Evolutionary conservation across 2,329 filamentous ascomycete species (phyloP).

Genomic region (Tympanopsis confertula): DNA sequence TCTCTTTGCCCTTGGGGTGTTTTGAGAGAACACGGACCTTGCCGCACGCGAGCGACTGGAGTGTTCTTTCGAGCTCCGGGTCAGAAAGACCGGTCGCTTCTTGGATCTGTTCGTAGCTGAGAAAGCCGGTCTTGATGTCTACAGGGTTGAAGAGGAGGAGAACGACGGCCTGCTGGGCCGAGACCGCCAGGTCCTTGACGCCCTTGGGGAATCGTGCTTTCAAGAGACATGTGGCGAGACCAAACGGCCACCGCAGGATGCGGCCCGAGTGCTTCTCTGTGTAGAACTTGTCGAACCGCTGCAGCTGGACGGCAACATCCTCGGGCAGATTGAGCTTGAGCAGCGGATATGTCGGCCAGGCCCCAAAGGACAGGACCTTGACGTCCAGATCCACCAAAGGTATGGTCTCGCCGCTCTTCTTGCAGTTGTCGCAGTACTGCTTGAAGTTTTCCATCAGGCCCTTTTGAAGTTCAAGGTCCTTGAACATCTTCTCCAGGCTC

Average conservation of each 20-base stretch:
- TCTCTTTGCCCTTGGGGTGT: conserved; percentile 72
- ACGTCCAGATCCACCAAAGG: conserved; percentile 63
- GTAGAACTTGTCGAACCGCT: conserved; percentile 77
- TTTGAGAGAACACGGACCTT: conserved; percentile 77
- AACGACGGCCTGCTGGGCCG: conserved; percentile 82
- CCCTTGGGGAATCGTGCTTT: conserved; percentile 71
- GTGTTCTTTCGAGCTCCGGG: conserved; percentile 71
- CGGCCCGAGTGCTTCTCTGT: conserved; percentile 80
- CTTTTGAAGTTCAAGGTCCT: conserved; percentile 83
- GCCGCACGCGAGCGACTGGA: conserved; percentile 89
- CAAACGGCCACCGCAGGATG: conserved; percentile 81
- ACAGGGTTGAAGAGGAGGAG: conserved; percentile 79
- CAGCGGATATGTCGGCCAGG: conserved; percentile 88
- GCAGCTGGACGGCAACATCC: conserved; percentile 64
- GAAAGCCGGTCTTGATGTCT: conserved; percentile 34
- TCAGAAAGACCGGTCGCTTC: conserved; percentile 64
- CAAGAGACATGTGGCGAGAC: conserved; percentile 80
- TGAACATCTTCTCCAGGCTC: conserved; percentile 98
- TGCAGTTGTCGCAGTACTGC: conserved; percentile 41
- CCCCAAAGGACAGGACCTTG: conserved; percentile 77
- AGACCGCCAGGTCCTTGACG: conserved; percentile 77
- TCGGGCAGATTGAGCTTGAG: conserved; percentile 59
- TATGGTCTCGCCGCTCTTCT: conserved; percentile 8
- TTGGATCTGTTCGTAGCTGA: conserved; percentile 68
- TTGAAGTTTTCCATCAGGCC: conserved; percentile 91